Conservation (phyloP, 768 basidiomycete genomes). For the Suillus alpinus region DNA sequence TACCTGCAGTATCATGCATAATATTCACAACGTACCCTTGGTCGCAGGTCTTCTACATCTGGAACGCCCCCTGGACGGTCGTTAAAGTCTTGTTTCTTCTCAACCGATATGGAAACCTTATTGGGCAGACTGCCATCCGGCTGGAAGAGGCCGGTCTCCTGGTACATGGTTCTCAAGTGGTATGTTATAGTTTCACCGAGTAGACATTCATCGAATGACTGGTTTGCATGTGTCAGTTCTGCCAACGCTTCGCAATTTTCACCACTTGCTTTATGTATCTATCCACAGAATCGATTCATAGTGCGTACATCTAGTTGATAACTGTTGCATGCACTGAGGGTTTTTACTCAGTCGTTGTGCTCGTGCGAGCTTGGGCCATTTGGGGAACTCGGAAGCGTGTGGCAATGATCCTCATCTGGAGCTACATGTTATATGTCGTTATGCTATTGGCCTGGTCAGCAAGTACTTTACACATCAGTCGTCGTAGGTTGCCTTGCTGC, state of each 20-base stretch:
- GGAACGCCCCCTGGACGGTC: constrained; percentile 9
- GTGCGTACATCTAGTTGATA: not conserved
- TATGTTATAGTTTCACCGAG: not conserved
- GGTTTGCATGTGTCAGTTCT: not conserved
- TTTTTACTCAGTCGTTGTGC: not conserved
- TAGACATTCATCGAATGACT: not conserved
- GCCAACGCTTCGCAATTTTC: not conserved
- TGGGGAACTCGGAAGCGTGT: too few species aligned
- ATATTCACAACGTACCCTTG: constrained; percentile 14
- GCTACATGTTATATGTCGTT: too few species aligned
- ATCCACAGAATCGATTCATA: constrained; percentile 4
- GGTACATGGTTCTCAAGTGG: not conserved
- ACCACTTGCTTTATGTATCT: not conserved
- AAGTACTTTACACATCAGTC: too few species aligned
- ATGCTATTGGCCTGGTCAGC: too few species aligned
- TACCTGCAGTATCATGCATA: not conserved
- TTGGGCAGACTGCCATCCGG: constrained; percentile 13
- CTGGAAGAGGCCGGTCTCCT: constrained; percentile 5
- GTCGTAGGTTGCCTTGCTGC: too few species aligned
- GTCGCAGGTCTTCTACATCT: constrained; percentile 5
- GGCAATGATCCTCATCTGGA: too few species aligned
- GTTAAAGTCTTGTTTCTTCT: constrained; percentile 16
- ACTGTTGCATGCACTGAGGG: not conserved
- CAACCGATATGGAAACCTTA: constrained; percentile 16
- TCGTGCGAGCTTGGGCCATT: constrained; percentile 6